Base-by-base conservation (phyloP, 441 rosid genomes). In the Populus hybrid region DNA sequence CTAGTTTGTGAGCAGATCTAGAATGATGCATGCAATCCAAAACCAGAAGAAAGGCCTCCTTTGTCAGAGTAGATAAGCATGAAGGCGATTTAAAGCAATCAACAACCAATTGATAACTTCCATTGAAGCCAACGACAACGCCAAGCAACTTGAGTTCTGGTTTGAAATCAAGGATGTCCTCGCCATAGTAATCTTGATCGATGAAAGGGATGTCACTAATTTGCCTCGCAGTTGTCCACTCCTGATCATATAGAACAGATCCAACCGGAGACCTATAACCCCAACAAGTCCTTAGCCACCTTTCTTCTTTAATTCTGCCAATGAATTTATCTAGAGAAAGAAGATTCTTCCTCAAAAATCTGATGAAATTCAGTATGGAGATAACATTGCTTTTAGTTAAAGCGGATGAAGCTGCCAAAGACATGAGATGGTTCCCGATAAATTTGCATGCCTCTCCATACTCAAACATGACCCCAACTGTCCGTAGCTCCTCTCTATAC, bases 101-200 rank as follows among this genome's bases (percentile, higher is more conserved):
- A 23, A 77, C 73, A 8, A 90, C 83, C 30, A 87, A 76, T 38
- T 83, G 73, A 76, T 84, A 81, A 69, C 67, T 84, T 8, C 24
- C 14, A 10, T 23, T 35, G 77, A 87, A 89, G 67, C 80, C 76
- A 71, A 84, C 86, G 0, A 76, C 64, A 46, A 91, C 92, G 1
- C 95, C 95, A 4, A 93, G 93, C 83, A 87, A 75, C 72, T 72
- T 6, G 21, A 93, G 93, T 73, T 93, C 94, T 30, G 16, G 61
- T 76, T 79, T 81, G 81, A 81, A 91, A 5, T 4, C 2, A 57
- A 82, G 72, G 71, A 85, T 74, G 63, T 79, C 81, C 65, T 80
- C 78, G 63, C 92, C 89, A 46, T 89, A 93, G 75, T 73, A 77
- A 30, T 70, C 69, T 54, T 20, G 69, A 73, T 88, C 92, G 8